A percentile compares a stretch with the other conserved stretches of the same genome.
These are phyloP conservation scores for Boletus pseudopeckii DNA, from an alignment of 768 basidiomycete species.

Conservation along the genomic window DNA sequence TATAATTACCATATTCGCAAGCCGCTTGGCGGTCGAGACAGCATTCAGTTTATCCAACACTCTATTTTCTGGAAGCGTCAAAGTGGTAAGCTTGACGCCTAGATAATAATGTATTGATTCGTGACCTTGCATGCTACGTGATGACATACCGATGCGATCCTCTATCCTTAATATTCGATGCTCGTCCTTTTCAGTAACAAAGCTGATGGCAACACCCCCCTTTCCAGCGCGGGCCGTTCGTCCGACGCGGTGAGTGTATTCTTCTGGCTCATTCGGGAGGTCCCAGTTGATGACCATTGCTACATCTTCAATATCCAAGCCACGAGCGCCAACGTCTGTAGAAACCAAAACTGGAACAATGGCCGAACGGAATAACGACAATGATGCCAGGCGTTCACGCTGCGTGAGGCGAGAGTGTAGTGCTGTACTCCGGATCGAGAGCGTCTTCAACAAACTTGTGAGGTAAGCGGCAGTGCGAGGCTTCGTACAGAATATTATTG, in stretches of 20 bases:
- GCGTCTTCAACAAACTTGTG: constrained; percentile 69
- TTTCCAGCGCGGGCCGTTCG: constrained; percentile 88
- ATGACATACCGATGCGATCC: constrained; percentile 71
- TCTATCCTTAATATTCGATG: constrained; percentile 81
- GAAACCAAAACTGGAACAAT: constrained; percentile 90
- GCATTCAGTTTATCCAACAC: constrained; percentile 83
- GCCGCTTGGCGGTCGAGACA: constrained; percentile 89
- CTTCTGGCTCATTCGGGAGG: constrained; percentile 82
- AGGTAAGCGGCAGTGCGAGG: constrained; percentile 90
- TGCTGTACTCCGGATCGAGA: constrained; percentile 81
- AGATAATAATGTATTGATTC: constrained; percentile 3
- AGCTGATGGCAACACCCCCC: constrained; percentile 87
- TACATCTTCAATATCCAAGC: constrained; percentile 94
- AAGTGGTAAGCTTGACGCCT: constrained; percentile 76
- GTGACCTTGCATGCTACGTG: background rate
- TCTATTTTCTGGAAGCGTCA: constrained; percentile 71
- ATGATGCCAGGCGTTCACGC: constrained; percentile 77
- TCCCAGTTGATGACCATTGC: constrained; percentile 98
- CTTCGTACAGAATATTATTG: constrained; percentile 90
- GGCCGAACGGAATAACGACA: constrained; percentile 82
- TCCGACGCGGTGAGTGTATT: constrained; percentile 95
- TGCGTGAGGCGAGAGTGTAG: constrained; percentile 94
- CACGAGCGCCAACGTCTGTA: constrained; percentile 94
- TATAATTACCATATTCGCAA: constrained; percentile 83
- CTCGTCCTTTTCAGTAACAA: constrained; percentile 93